Conservation (phyloP, 805 yeast species). For the Wickerhamiella bombiphila region DNA sequence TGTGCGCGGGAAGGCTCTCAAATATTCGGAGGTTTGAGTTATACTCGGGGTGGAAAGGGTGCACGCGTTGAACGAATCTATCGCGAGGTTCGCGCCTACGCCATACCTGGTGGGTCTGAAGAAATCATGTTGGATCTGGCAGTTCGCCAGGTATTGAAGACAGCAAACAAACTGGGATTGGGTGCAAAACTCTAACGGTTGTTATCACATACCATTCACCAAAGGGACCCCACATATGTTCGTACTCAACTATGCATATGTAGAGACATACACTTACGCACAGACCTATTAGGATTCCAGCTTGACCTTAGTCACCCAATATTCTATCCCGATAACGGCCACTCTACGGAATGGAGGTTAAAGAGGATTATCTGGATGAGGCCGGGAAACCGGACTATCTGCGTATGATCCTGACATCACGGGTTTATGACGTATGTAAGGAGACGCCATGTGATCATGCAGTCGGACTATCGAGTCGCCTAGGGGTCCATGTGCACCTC, state of each 20-base stretch:
- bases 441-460: constrained; percentile 80
- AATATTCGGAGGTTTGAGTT: constrained; percentile 30
- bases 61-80: constrained; percentile 30
- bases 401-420: constrained; percentile 73
- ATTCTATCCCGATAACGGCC: too few species aligned
- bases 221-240: too few species aligned
- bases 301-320: too few species aligned
- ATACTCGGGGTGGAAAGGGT: constrained; percentile 31
- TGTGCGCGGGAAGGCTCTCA: constrained; percentile 33
- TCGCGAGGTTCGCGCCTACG: constrained; percentile 31
- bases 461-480: constrained; percentile 52
- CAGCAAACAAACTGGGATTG: constrained; percentile 7
- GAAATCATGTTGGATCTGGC: constrained; percentile 31
- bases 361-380: constrained; percentile 5
- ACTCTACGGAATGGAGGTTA: constrained; percentile 1
- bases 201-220: not conserved
- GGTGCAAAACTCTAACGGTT: not conserved
- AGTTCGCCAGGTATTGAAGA: constrained; percentile 27
- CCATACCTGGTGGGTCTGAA: constrained; percentile 33
- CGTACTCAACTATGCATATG: too few species aligned
- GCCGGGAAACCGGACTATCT: constrained; percentile 80
- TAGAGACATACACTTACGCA: too few species aligned
- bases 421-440: constrained; percentile 88
- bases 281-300: too few species aligned
- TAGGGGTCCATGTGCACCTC: constrained; percentile 60